Evolutionary conservation across 768 basidiomycete species (phyloP).

Genomic region (Myochromella boudieri): DNA sequence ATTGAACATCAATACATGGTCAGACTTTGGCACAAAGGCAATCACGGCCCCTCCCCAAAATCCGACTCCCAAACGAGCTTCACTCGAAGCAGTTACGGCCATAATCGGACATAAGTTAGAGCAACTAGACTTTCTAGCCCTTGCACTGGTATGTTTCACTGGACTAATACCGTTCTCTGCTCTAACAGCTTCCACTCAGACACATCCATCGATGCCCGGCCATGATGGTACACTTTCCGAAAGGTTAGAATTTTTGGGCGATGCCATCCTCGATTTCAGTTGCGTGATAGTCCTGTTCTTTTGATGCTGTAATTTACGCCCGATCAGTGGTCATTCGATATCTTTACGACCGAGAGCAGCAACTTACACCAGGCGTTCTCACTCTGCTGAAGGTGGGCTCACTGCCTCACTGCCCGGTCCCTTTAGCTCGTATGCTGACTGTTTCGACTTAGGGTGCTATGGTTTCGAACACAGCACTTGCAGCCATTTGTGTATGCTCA

Average conservation of each 20-base stretch:
- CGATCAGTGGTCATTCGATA: slow-evolving; percentile 68
- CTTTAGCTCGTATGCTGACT: neutral
- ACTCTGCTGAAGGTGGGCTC: slow-evolving; percentile 69
- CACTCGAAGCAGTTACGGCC: slow-evolving; percentile 55
- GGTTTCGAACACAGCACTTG: slow-evolving; percentile 81
- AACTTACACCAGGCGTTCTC: slow-evolving; percentile 72
- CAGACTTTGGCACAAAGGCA: slow-evolving; percentile 65
- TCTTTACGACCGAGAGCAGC: slow-evolving; percentile 62
- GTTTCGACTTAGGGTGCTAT: slow-evolving; percentile 62
- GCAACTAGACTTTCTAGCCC: slow-evolving; percentile 61
- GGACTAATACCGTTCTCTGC: slow-evolving; percentile 16
- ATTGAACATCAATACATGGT: slow-evolving; percentile 65
- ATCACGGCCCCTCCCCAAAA: slow-evolving; percentile 42
- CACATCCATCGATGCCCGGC: slow-evolving; percentile 61
- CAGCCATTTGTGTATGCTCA: slow-evolving; percentile 70
- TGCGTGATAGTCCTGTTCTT: slow-evolving; percentile 27
- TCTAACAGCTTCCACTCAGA: slow-evolving; percentile 39
- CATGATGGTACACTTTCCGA: slow-evolving; percentile 64
- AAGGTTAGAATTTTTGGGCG: slow-evolving; percentile 82
- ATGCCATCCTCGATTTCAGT: slow-evolving; percentile 85
- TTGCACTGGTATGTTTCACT: slow-evolving; percentile 63
- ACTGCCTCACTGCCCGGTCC: neutral
- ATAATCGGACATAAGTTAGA: slow-evolving; percentile 66
- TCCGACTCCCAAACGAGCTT: slow-evolving; percentile 44
- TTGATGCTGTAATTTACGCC: slow-evolving; percentile 10